phyloP scores from a whole-genome alignment of 225 moss, liverwort and hornwort genomes.

The Asterella californica region DNA sequence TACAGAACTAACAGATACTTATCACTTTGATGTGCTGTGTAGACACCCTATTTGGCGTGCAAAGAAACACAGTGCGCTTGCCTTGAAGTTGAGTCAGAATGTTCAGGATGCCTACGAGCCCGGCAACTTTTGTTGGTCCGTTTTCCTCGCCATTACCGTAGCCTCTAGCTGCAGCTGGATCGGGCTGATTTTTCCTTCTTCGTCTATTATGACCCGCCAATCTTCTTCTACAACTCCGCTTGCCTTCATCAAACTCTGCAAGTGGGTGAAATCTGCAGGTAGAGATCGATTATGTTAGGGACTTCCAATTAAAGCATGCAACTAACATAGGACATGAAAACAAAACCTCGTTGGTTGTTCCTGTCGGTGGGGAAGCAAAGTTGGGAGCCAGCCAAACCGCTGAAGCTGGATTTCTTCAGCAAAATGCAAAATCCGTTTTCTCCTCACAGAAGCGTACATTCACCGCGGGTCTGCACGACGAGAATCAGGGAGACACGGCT shows the following conservation, averaged over 20 bases:
- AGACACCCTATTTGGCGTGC: not conserved
- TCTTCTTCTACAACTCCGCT: constrained; percentile 87
- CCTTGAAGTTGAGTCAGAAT: constrained; percentile 71
- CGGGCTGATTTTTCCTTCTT: constrained; percentile 84
- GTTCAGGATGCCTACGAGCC: constrained; percentile 61
- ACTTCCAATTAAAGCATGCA: not conserved
- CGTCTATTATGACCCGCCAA: constrained; percentile 94
- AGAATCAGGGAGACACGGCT: not conserved
- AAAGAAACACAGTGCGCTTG: not conserved
- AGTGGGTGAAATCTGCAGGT: constrained; percentile 67
- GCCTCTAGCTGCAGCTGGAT: constrained; percentile 51
- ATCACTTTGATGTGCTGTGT: not conserved
- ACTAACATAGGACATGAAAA: not conserved
- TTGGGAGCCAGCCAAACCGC: not conserved
- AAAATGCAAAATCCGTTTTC: not conserved
- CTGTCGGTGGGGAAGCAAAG: not conserved
- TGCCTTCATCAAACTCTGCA: constrained; percentile 83
- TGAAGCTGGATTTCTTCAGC: not conserved
- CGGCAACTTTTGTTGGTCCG: constrained; percentile 43
- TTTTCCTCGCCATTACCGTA: constrained; percentile 54
- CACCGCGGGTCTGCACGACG: not conserved
- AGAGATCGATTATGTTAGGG: not conserved
- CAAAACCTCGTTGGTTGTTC: not conserved
- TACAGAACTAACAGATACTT: too few species aligned
- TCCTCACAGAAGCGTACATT: not conserved